These are phyloP conservation scores for Solanum chmielewskii DNA, from an alignment of 257 asterid species.

Conservation along the genomic window DNA sequence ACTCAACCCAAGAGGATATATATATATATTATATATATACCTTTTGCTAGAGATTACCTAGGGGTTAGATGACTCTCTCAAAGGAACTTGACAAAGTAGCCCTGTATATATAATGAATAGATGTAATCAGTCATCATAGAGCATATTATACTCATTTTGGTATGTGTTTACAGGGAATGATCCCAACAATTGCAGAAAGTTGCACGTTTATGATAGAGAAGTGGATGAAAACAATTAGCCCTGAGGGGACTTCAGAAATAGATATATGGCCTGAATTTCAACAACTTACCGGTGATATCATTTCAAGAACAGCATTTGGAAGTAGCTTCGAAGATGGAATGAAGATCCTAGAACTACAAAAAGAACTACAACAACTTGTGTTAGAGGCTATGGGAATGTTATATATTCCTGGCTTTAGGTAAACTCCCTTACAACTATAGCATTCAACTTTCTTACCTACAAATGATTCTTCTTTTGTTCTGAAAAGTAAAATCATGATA, in stretches of 20 bases:
- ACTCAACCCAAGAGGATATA: background rate
- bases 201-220: conserved; percentile 14
- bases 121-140: background rate
- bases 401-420: conserved; percentile 44
- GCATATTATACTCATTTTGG: background rate
- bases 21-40: background rate
- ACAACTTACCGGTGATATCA: conserved; percentile 23
- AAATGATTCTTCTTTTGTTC: background rate
- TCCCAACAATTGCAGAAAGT: conserved; percentile 22
- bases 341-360: conserved; percentile 29
- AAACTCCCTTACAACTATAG: background rate
- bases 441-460: background rate
- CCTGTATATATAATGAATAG: background rate
- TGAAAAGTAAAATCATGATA: background rate
- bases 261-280: conserved; percentile 43
- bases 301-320: conserved; percentile 44
- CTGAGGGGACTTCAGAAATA: conserved; percentile 20
- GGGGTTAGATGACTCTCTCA: background rate
- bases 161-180: conserved; percentile 21
- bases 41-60: background rate
- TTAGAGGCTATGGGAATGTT: conserved; percentile 25
- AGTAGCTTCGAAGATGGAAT: conserved; percentile 29
- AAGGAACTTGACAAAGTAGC: background rate
- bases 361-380: conserved; percentile 35
- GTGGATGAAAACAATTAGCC: conserved; percentile 22